phyloP scores from a whole-genome alignment of 1,284 basidiomycete genomes.

The Heterobasidion annosum region DNA sequence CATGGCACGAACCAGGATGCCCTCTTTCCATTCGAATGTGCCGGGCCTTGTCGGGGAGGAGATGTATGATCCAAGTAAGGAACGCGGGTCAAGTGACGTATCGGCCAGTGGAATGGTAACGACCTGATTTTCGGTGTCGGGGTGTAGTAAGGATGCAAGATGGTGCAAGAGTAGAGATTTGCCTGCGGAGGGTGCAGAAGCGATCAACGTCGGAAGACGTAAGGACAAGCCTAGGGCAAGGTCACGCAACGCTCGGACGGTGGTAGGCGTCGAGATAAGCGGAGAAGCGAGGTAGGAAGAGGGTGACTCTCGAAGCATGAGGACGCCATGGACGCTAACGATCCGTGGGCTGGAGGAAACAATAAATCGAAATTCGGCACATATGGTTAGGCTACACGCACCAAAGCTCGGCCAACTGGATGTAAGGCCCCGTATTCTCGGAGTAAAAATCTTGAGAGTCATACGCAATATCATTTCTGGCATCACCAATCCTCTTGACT shows the following conservation, averaged over 20 bases:
- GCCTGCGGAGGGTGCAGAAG: constrained; percentile 85
- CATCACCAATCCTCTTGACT: constrained; percentile 45
- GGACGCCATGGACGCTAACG: constrained; percentile 54
- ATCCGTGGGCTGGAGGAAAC: constrained; percentile 36
- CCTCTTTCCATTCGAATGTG: constrained; percentile 95
- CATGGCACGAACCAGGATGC: constrained; percentile 87
- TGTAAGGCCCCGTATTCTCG: constrained; percentile 25
- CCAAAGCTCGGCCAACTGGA: constrained; percentile 44
- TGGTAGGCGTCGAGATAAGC: constrained; percentile 64
- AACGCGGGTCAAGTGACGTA: constrained; percentile 90
- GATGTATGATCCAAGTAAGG: constrained; percentile 89
- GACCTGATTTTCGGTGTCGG: constrained; percentile 49
- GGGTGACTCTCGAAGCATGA: constrained; percentile 35
- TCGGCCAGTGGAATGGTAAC: constrained; percentile 89
- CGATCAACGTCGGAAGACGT: constrained; percentile 75
- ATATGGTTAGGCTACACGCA: constrained; percentile 23
- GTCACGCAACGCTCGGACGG: constrained; percentile 46
- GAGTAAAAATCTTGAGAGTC: constrained; percentile 38
- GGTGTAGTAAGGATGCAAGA: constrained; percentile 58
- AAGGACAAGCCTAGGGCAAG: constrained; percentile 63
- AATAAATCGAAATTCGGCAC: constrained; percentile 14
- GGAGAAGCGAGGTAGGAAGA: constrained; percentile 16
- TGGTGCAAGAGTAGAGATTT: constrained; percentile 81
- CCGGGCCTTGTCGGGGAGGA: constrained; percentile 85
- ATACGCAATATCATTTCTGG: constrained; percentile 37